A percentile compares a stretch with the other conserved stretches of the same genome.
phyloP scores from a whole-genome alignment of 2,329 filamentous ascomycete genomes.

The Xylaria sp. region DNA sequence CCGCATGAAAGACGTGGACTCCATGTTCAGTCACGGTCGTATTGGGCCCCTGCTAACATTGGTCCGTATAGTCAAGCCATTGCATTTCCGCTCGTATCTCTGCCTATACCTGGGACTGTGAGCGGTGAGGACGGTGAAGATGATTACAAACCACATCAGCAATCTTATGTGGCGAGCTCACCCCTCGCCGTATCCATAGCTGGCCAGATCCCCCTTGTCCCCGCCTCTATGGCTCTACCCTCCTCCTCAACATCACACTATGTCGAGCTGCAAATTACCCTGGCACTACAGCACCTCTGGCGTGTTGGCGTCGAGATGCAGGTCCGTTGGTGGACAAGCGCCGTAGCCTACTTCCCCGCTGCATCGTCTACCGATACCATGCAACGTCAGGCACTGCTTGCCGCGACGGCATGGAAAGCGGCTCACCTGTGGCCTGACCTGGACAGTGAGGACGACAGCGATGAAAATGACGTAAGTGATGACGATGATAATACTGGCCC shows the following conservation, averaged over 20 bases:
- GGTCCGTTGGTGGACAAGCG: constrained; percentile 79
- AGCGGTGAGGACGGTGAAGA: constrained; percentile 33
- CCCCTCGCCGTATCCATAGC: constrained; percentile 71
- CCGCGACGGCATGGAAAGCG: constrained; percentile 59
- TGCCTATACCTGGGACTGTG: constrained; percentile 35
- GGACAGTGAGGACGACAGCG: constrained; percentile 32
- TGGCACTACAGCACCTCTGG: constrained; percentile 90
- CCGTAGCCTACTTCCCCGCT: constrained; percentile 76
- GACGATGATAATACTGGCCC: constrained; percentile 61
- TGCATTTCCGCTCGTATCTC: constrained; percentile 56
- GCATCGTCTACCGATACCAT: constrained; percentile 40
- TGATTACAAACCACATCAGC: constrained; percentile 38
- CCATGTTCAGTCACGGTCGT: constrained; percentile 92
- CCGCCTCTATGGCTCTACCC: constrained; percentile 75
- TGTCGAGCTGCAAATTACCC: constrained; percentile 68
- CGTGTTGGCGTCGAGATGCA: constrained; percentile 78
- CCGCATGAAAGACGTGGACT: constrained; percentile 62
- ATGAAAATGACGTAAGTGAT: constrained; percentile 54
- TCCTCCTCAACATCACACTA: constrained; percentile 51
- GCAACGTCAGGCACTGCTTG: constrained; percentile 53
- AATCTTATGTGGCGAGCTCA: constrained; percentile 10
- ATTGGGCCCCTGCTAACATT: constrained; percentile 98
- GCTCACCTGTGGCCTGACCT: constrained; percentile 51
- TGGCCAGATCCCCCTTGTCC: constrained; percentile 90
- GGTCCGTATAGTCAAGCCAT: constrained; percentile 96